Base-by-base conservation (phyloP, 2,329 filamentous ascomycete species). In the Eutypella sp. region DNA sequence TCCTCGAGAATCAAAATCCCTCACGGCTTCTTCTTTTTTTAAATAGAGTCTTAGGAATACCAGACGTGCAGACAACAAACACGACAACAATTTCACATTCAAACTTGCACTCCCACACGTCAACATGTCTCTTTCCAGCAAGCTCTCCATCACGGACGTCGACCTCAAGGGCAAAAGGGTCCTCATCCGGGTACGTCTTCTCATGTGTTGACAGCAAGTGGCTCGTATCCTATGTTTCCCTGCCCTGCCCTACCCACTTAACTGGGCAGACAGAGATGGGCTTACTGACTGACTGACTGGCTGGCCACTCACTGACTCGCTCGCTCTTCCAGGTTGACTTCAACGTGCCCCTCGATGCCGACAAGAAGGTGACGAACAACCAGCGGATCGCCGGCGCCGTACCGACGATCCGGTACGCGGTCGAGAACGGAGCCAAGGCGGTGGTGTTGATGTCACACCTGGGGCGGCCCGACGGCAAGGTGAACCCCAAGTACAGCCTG, bases 401-500 rank as follows among this genome's bases (percentile, higher is more conserved):
- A 55, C 90, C 90, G 62, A 95, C 91, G 62, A 96, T 96, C 79
- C 95, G 95, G 76, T 85, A 96, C 71, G 90, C 90, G 65, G 75
- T 93, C 63, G 88, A 95, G 57, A 74, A 95, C 69, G 89, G 88
- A 59, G 91, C 91, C 67, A 95, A 95, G 79, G 78, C 90, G 41
- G 91, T 99, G 50, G 74, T 97, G 63, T 82, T 99, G 67, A 99
- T 99, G 93, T 97, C 92, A 65, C 93, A 99, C 72, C 87, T 99
- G 52, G 93, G 93, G 63, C 92, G 93, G 44, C 93, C 93, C 54
- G 87, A 97, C 67, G 93, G 93, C 68, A 84, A 89, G 70, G 75
- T 73, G 66, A 95, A 95, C 75, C 70, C 82, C 57, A 97, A 99
- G 78, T 99, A 93, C 84, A 95, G 88, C 64, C 79, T 99, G 65